phyloP scores from a whole-genome alignment of 768 basidiomycete genomes.

The Russula compacta region DNA sequence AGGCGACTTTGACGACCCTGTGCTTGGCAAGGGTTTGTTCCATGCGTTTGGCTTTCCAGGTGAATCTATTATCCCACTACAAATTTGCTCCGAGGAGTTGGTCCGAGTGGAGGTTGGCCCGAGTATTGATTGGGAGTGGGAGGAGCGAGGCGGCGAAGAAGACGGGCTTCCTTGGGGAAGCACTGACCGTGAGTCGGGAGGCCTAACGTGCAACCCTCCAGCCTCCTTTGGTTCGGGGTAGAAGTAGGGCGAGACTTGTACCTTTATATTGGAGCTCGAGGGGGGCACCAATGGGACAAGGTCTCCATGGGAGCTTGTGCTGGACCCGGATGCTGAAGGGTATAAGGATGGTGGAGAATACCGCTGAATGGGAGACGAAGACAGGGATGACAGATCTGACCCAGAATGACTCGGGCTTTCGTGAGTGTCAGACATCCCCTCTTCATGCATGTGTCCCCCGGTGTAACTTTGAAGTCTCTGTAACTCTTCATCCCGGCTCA shows the following conservation, averaged over 20 bases:
- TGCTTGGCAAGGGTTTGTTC: constrained; percentile 24
- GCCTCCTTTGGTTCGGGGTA: constrained; percentile 50
- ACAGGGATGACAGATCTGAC: constrained; percentile 1
- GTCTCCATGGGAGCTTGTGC: constrained; percentile 4
- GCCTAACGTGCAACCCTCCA: constrained; percentile 22
- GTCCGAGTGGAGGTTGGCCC: constrained; percentile 22
- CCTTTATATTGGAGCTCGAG: constrained; percentile 39
- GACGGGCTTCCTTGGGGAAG: constrained; percentile 7
- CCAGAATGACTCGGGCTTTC: constrained; percentile 7
- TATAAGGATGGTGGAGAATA: constrained; percentile 18
- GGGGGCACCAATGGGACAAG: constrained; percentile 21
- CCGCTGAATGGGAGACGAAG: constrained; percentile 5
- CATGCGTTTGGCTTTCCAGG: constrained; percentile 27
- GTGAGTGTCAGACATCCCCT: constrained; percentile 51
- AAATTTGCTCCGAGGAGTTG: not conserved
- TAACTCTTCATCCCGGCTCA: constrained; percentile 68
- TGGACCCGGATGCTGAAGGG: constrained; percentile 22
- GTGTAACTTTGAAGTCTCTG: constrained; percentile 16
- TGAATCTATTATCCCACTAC: constrained; percentile 21
- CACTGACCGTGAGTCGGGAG: constrained; percentile 25
- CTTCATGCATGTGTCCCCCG: constrained; percentile 27
- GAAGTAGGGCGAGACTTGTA: constrained; percentile 43
- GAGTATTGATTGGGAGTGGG: not conserved
- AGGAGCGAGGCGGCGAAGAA: constrained; percentile 9
- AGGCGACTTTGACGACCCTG: constrained; percentile 15